Percentiles rank a stretch among this genome's conserved stretches.
Conservation (phyloP, 139 green algal species). For the Coelastrella sp. region DNA sequence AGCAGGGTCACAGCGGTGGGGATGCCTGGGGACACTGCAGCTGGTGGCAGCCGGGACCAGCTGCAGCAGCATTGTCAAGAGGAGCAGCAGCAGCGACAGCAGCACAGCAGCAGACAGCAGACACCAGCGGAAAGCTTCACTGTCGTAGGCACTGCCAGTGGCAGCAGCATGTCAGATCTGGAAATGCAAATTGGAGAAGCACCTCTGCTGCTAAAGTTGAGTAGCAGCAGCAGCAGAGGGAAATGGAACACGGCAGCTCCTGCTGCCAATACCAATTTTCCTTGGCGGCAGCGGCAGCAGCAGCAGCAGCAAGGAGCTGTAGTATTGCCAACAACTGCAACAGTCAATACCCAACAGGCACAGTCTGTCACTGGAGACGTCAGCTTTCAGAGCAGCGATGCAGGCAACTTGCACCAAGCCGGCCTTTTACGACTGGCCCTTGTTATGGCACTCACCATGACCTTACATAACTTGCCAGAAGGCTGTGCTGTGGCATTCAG, state of each 20-base stretch:
- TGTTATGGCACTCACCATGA: conserved; percentile 73
- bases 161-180: background rate
- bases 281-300: background rate
- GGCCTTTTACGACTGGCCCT: conserved; percentile 16
- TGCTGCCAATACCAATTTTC: background rate
- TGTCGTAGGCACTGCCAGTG: background rate
- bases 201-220: background rate
- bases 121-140: background rate
- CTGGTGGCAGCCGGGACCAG: background rate
- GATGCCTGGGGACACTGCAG: background rate
- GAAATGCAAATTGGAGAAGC: background rate
- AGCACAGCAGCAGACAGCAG: background rate
- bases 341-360: background rate
- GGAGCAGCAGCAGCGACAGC: background rate
- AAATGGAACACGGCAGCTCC: background rate
- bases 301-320: background rate
- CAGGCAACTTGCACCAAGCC: background rate
- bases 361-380: background rate
- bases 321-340: background rate
- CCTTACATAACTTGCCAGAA: conserved; percentile 93
- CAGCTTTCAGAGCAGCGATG: background rate
- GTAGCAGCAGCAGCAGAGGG: background rate
- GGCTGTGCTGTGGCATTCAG: conserved; percentile 77
- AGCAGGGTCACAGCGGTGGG: background rate
- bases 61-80: background rate